These are phyloP conservation scores for Prunus yedoensis DNA, from an alignment of 331 rosid genomes.

Conservation along the genomic window DNA sequence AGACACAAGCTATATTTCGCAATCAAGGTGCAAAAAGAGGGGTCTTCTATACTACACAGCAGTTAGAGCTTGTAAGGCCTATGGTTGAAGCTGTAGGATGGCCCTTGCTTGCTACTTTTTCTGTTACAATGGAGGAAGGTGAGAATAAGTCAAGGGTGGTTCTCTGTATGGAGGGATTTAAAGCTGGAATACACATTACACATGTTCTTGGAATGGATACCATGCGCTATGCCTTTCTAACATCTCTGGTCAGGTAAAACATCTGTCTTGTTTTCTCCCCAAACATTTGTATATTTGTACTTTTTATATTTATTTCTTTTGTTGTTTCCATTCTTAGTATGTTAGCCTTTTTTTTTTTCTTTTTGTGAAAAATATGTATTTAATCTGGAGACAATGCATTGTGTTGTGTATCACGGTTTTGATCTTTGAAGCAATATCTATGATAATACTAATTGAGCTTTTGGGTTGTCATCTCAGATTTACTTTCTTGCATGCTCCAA, in stretches of 20 bases:
- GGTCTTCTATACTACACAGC: conserved; percentile 84
- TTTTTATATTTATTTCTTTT: not conserved
- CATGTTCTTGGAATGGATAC: conserved; percentile 98
- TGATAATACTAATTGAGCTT: conserved; percentile 27
- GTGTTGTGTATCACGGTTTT: conserved; percentile 5
- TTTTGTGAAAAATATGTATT: conserved; percentile 5
- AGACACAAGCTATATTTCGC: conserved; percentile 88
- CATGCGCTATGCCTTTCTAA: conserved; percentile 98
- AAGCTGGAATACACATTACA: conserved; percentile 93
- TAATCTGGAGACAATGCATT: conserved; percentile 10
- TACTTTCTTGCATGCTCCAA: conserved; percentile 98
- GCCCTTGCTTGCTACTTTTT: conserved; percentile 98
- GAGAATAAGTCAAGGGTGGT: conserved; percentile 90
- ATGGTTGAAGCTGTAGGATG: conserved; percentile 99
- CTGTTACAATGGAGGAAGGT: conserved; percentile 99
- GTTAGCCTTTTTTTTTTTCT: not conserved
- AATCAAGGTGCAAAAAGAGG: conserved; percentile 84
- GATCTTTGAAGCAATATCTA: conserved; percentile 20
- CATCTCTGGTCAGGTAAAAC: conserved; percentile 86
- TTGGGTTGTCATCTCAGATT: conserved; percentile 63
- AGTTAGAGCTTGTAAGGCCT: conserved; percentile 98
- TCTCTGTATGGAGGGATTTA: conserved; percentile 98
- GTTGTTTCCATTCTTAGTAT: not conserved
- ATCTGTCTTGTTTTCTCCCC: not conserved
- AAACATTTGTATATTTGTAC: not conserved